Percentiles rank a stretch among this genome's conserved stretches.
These are phyloP conservation scores for Ceratocystis variospora DNA, from an alignment of 2,329 filamentous ascomycete genomes.

Conservation along the genomic window DNA sequence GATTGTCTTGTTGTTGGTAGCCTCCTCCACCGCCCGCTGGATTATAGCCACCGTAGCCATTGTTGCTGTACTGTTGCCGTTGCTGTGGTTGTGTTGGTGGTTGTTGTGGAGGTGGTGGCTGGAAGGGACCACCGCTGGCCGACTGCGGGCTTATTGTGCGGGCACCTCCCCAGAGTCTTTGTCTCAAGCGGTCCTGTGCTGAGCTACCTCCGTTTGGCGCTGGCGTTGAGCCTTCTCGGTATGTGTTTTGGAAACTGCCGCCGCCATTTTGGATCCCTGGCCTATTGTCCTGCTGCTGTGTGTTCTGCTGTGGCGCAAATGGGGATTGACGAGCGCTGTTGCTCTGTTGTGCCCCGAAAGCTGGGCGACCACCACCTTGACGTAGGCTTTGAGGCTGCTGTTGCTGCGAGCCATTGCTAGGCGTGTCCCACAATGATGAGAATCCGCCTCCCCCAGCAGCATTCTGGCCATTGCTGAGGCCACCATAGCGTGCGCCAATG, in stretches of 20 bases:
- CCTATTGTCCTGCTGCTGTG: conserved; percentile 15
- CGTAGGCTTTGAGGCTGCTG: conserved; percentile 32
- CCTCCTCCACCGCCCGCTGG: conserved; percentile 24
- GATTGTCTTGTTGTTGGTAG: conserved; percentile 14
- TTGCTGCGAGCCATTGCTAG: conserved; percentile 22
- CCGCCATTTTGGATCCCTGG: conserved; percentile 15
- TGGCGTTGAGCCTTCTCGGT: conserved; percentile 28
- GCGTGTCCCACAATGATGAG: conserved; percentile 46
- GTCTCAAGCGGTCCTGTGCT: conserved; percentile 71
- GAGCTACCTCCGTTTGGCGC: conserved; percentile 40
- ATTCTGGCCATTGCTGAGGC: conserved; percentile 28
- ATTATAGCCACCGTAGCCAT: conserved; percentile 16
- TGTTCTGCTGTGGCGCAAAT: conserved; percentile 19
- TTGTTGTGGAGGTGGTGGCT: conserved; percentile 29
- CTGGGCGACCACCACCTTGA: conserved; percentile 21
- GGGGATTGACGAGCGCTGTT: conserved; percentile 24
- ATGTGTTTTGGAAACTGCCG: conserved; percentile 2
- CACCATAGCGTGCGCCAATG: conserved; percentile 42
- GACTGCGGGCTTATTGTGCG: conserved; percentile 43
- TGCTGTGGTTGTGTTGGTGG: not conserved
- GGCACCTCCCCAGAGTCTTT: conserved; percentile 55
- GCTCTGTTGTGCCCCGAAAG: conserved; percentile 19
- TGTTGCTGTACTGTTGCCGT: conserved; percentile 2
- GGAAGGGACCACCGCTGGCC: conserved; percentile 30
- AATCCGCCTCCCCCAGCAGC: conserved; percentile 27